These are phyloP conservation scores for Ustanciosporium gigantosporum DNA, from an alignment of 1,284 basidiomycete genomes.

Conservation along the genomic window DNA sequence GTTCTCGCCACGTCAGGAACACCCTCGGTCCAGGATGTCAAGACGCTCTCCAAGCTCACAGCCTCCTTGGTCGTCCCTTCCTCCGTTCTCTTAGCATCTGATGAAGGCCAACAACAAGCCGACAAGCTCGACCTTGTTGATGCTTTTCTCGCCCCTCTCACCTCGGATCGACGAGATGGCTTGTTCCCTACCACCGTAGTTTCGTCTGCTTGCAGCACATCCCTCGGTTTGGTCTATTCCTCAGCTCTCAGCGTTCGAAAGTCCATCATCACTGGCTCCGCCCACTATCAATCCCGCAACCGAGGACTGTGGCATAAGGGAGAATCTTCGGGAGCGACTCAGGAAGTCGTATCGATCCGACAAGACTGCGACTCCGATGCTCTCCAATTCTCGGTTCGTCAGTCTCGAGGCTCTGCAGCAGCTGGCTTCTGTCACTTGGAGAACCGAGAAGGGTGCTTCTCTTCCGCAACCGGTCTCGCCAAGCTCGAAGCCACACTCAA, in stretches of 20 bases:
- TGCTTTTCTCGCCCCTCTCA: constrained; percentile 66
- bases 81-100: constrained; percentile 22
- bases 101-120: constrained; percentile 9
- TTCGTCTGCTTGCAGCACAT: constrained; percentile 66
- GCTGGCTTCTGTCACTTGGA: constrained; percentile 85
- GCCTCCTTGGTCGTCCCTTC: constrained; percentile 50
- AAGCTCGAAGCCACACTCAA: constrained; percentile 81
- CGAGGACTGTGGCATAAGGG: constrained; percentile 97
- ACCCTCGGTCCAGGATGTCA: constrained; percentile 33
- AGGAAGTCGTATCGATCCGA: constrained; percentile 80
- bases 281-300: constrained; percentile 88
- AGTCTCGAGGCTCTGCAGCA: constrained; percentile 69
- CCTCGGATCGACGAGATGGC: constrained; percentile 86
- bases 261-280: constrained; percentile 83
- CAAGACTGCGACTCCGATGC: constrained; percentile 92
- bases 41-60: constrained; percentile 19
- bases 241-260: constrained; percentile 83
- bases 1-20: constrained; percentile 29
- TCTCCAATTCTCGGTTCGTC: constrained; percentile 86
- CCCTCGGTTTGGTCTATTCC: constrained; percentile 95
- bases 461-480: constrained; percentile 72
- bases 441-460: constrained; percentile 74
- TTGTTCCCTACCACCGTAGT: constrained; percentile 87
- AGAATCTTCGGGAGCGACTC: constrained; percentile 90
- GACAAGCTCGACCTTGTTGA: constrained; percentile 52